Base-by-base conservation (phyloP, 1,284 basidiomycete genomes). In the Malassezia nana region DNA sequence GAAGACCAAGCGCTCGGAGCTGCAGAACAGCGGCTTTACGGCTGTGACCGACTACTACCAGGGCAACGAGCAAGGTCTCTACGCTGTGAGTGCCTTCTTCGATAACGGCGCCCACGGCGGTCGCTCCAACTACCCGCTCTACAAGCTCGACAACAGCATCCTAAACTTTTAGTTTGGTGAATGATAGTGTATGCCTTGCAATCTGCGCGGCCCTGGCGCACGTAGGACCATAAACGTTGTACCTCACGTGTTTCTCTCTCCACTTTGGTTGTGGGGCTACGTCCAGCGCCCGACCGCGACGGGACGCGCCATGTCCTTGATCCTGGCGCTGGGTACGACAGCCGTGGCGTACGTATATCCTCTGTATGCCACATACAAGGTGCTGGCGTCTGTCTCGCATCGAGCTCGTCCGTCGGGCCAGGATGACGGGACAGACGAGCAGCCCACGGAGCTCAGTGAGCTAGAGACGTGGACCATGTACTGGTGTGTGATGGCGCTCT, bases 61-160 rank as follows among this genome's bases (percentile, higher is more conserved):
- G 16, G 69, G 67, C 16, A 55, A 57, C n/a, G 48, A 52, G 38
- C 41, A 62, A 40, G 52, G 53, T 30, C 50, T 72, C 39, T 72
- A 70, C 57, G 69, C 58, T 16, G 57, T 62, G 15, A 66, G 69
- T 12, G 69, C 69, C 15, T 72, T 65, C 63, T 72, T 72, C 54
- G 56, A 54, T n/a, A 60, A 72, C 16, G 66, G 66, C 39, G 63
- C 57, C 1, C 45, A 64, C 9, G 67, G 67, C 13, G 67, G 65
- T 1, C 59, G 66, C 29, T 50, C 47, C 2, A 35, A 55, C 28
- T 70, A 58, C 58, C 65, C 64, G 8, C 49, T 67, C 24, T 69
- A 64, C 50, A 48, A 46, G 41, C 26, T 64, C 7, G 50, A 51
- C 51, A 35, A 42, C 24, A 41, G 38, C 33, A 46, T 64, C 32